phyloP scores from a whole-genome alignment of 257 asterid genomes.

The Ophiorrhiza pumila region DNA sequence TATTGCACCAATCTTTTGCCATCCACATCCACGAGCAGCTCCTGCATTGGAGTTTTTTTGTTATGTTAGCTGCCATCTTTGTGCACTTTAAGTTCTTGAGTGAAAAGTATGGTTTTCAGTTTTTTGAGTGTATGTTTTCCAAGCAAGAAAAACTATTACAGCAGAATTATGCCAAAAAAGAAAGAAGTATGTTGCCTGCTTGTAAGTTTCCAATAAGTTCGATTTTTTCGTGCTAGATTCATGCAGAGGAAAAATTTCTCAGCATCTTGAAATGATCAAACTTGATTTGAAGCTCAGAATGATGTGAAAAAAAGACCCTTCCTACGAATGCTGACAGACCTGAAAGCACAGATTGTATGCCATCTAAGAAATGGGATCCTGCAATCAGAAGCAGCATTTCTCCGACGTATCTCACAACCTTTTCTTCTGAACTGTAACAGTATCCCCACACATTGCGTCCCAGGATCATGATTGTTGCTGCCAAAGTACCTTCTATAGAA shows the following conservation, averaged over 20 bases:
- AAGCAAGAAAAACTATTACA: background rate
- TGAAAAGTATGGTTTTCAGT: too few relatives aligned
- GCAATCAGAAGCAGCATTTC: slow-evolving; percentile 57
- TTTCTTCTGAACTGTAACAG: slow-evolving; percentile 48
- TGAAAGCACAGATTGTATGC: slow-evolving; percentile 35
- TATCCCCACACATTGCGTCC: slow-evolving; percentile 60
- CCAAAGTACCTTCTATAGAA: slow-evolving; percentile 45
- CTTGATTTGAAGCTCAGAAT: background rate
- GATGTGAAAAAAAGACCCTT: background rate
- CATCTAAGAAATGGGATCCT: slow-evolving; percentile 47
- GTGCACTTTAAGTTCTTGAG: background rate
- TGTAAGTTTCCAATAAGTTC: too few relatives aligned
- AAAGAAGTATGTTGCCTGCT: background rate
- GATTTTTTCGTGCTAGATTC: too few relatives aligned
- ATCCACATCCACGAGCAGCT: slow-evolving; percentile 65
- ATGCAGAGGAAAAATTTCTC: background rate
- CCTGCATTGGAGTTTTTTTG: slow-evolving; percentile 22
- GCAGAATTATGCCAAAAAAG: background rate
- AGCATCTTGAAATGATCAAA: too few relatives aligned
- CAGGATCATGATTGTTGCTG: slow-evolving; percentile 37
- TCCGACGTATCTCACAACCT: slow-evolving; percentile 45
- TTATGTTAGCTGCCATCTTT: background rate
- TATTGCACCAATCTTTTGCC: slow-evolving; percentile 73
- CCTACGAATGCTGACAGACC: slow-evolving; percentile 14
- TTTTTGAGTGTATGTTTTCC: background rate